These are phyloP conservation scores for Cardamine chenopodiifolia DNA, from an alignment of 345 rosid genomes.

Conservation along the genomic window DNA sequence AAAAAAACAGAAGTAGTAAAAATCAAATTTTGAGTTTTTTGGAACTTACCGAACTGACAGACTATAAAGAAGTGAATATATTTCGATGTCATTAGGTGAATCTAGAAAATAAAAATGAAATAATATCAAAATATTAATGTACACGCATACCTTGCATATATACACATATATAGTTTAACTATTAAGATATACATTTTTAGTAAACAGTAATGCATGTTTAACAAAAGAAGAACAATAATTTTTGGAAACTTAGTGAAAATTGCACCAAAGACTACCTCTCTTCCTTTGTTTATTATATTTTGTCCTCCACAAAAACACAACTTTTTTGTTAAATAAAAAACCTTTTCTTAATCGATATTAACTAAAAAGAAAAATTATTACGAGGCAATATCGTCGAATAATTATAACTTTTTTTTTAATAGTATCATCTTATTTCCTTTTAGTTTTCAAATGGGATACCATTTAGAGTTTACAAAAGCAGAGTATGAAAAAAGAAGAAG, in stretches of 20 bases:
- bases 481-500: no score
- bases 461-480: no score
- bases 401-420: no score
- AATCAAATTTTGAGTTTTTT: background rate
- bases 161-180: background rate
- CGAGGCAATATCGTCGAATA: no score
- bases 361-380: no score
- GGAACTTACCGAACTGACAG: background rate
- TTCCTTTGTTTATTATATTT: background rate
- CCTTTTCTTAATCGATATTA: background rate
- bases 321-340: no score
- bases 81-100: background rate
- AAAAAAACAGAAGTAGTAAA: no score
- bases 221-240: no score
- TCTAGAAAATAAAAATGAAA: background rate
- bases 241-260: constrained; percentile 26
- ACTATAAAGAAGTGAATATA: background rate
- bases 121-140: background rate
- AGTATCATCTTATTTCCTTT: no score
- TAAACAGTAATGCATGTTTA: constrained; percentile 2
- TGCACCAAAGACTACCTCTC: constrained; percentile 18
- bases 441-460: no score
- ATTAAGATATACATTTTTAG: background rate
- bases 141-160: background rate
- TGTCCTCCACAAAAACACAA: background rate